These are phyloP conservation scores for Kuraishia borneana DNA, from an alignment of 805 yeast genomes.

Conservation along the genomic window DNA sequence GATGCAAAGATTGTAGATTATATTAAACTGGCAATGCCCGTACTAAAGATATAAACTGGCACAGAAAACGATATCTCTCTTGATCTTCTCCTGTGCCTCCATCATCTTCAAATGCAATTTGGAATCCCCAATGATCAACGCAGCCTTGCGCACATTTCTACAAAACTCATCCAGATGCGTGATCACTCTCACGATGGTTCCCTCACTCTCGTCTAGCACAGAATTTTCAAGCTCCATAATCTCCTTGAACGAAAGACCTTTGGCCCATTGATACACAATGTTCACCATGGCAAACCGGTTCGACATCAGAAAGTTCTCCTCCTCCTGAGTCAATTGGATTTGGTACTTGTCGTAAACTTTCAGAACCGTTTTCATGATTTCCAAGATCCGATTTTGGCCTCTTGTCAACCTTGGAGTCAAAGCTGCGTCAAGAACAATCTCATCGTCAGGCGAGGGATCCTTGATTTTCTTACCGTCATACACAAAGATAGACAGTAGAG, in stretches of 20 bases:
- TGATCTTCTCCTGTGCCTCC: conserved; percentile 87
- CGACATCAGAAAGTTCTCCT: conserved; percentile 70
- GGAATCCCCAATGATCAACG: conserved; percentile 89
- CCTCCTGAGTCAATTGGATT: conserved; percentile 73
- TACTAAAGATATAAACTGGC: conserved; percentile 87
- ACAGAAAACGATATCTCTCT: conserved; percentile 94
- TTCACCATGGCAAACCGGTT: conserved; percentile 85
- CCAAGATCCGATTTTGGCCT: conserved; percentile 57
- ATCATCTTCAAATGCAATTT: conserved; percentile 82
- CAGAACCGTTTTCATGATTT: conserved; percentile 54
- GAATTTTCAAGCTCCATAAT: conserved; percentile 79
- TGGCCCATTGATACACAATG: conserved; percentile 97
- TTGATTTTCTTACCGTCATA: conserved; percentile 68
- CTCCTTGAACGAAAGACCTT: conserved; percentile 84
- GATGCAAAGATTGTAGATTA: too few relatives aligned
- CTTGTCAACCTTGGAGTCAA: conserved; percentile 71
- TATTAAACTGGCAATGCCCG: too few relatives aligned
- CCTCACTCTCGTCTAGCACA: conserved; percentile 52
- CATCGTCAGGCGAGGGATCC: conserved; percentile 27
- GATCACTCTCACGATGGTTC: conserved; percentile 92
- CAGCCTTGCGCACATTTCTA: conserved; percentile 88
- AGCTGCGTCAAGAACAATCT: conserved; percentile 23
- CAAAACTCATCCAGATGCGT: conserved; percentile 91
- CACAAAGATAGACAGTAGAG: conserved; percentile 81
- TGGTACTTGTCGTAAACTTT: conserved; percentile 54